Evolutionary conservation across 257 asterid species (phyloP), one percentile per base, ranked within the genome.

Genomic region (Leonotis leonurus): DNA sequence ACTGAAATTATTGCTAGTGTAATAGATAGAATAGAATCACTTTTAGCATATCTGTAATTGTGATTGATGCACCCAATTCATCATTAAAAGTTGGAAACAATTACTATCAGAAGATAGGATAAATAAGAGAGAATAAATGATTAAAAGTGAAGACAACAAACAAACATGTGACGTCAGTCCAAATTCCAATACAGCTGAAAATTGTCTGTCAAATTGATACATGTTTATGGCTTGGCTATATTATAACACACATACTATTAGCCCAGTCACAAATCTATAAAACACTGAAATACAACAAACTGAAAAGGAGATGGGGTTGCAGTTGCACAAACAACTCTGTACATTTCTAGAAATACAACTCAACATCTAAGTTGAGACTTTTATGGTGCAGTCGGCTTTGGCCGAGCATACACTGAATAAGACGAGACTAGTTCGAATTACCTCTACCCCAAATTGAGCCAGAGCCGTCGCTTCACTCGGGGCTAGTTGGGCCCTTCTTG

Each of bases 401-500:
- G n/a, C n/a, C n/a, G n/a, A n/a, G n/a, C n/a, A n/a, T n/a, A n/a
- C n/a, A n/a, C n/a, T n/a, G n/a, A n/a, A n/a, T n/a, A n/a, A n/a
- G n/a, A n/a, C n/a, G n/a, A n/a, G n/a, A n/a, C n/a, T n/a, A n/a
- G n/a, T n/a, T n/a, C 43, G 26, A 40, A 40, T 55, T 49, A 68
- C 61, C n/a, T 49, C n/a, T n/a, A n/a, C n/a, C 65, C 64, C 61
- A 20, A 67, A 45, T n/a, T 30, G 37, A 41, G 66, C 58, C 62
- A n/a, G n/a, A n/a, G n/a, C n/a, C n/a, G n/a, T n/a, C n/a, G n/a
- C n/a, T n/a, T 91, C 83, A 91, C 78, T 5, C 79, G 69, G 2
- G 70, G 77, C n/a, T n/a, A 27, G 92, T 62, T 1, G 87, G 77
- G 20, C 78, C 78, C 30, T 86, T 92, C 83, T 85, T 86, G 73